These are phyloP conservation scores for Moricandia moricandioides DNA, from an alignment of 345 rosid species.

Conservation along the genomic window DNA sequence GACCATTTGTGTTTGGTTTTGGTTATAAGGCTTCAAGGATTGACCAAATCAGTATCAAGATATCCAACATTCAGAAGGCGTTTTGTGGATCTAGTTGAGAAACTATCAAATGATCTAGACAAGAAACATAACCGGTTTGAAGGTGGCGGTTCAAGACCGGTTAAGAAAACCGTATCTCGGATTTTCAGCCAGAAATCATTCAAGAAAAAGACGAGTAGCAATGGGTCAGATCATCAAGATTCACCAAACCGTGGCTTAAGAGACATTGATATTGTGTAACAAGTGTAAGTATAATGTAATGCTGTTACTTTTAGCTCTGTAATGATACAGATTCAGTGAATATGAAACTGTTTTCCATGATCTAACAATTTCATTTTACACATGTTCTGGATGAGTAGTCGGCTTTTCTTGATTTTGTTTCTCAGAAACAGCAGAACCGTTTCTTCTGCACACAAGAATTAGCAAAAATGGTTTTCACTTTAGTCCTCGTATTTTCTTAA, in stretches of 20 bases:
- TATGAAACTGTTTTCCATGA: constrained; percentile 18
- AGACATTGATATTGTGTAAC: constrained; percentile 47
- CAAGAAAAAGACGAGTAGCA: constrained; percentile 47
- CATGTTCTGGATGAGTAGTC: not conserved
- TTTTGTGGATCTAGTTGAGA: constrained; percentile 52
- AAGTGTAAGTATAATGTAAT: constrained; percentile 1
- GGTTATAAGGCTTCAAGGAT: constrained; percentile 62
- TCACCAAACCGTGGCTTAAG: constrained; percentile 33
- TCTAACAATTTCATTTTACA: constrained; percentile 29
- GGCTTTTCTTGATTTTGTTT: constrained; percentile 16
- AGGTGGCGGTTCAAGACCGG: constrained; percentile 27
- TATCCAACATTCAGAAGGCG: constrained; percentile 77
- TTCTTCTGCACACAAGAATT: constrained; percentile 54
- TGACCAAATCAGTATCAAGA: constrained; percentile 78
- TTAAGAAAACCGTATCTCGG: constrained; percentile 53
- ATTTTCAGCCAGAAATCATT: constrained; percentile 60
- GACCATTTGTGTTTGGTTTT: constrained; percentile 5
- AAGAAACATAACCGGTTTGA: constrained; percentile 44
- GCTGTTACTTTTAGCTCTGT: constrained; percentile 12
- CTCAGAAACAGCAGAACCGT: constrained; percentile 71
- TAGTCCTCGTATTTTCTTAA: not conserved
- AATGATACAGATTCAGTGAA: constrained; percentile 25
- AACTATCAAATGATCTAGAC: constrained; percentile 58
- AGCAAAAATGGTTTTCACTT: not conserved
- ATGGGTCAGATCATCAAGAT: constrained; percentile 57